Conservation (phyloP, 805 yeast species). For the Candida ficus region DNA sequence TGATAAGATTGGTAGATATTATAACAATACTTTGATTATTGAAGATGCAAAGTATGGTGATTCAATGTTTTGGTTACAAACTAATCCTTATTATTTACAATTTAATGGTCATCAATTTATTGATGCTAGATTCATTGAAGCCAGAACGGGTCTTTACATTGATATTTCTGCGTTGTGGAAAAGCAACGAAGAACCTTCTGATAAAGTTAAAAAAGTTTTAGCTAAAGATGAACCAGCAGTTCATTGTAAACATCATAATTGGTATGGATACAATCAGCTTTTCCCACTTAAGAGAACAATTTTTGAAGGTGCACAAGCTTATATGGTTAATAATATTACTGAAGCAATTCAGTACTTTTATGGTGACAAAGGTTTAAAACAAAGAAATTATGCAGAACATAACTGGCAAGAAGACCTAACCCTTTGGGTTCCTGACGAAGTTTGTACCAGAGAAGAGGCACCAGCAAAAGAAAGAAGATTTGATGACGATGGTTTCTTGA, state of each 20-base stretch:
- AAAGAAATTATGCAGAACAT: constrained; percentile 20
- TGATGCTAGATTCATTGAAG: constrained; percentile 41
- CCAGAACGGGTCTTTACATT: constrained; percentile 42
- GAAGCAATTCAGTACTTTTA: constrained; percentile 33
- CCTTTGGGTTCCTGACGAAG: constrained; percentile 41
- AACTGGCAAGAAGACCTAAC: constrained; percentile 37
- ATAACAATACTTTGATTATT: constrained; percentile 39
- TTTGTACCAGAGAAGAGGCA: no score
- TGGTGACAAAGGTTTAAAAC: constrained; percentile 14
- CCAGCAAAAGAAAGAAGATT: constrained; percentile 30
- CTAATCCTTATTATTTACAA: constrained; percentile 38
- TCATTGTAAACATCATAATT: constrained; percentile 24
- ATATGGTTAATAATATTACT: constrained; percentile 35
- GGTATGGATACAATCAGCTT: constrained; percentile 27
- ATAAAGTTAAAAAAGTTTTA: no score
- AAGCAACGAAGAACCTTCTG: no score
- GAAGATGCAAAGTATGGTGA: constrained; percentile 32
- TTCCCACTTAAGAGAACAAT: constrained; percentile 37
- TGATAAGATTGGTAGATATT: constrained; percentile 36
- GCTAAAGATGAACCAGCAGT: constrained; percentile 12
- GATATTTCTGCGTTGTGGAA: constrained; percentile 40
- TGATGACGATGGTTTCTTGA: constrained; percentile 24
- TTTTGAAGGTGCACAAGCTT: constrained; percentile 42
- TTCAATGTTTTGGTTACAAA: constrained; percentile 35
- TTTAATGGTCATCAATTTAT: constrained; percentile 35